Base-by-base conservation (phyloP, 2,329 filamentous ascomycete genomes). In the Ilyonectria robusta region DNA sequence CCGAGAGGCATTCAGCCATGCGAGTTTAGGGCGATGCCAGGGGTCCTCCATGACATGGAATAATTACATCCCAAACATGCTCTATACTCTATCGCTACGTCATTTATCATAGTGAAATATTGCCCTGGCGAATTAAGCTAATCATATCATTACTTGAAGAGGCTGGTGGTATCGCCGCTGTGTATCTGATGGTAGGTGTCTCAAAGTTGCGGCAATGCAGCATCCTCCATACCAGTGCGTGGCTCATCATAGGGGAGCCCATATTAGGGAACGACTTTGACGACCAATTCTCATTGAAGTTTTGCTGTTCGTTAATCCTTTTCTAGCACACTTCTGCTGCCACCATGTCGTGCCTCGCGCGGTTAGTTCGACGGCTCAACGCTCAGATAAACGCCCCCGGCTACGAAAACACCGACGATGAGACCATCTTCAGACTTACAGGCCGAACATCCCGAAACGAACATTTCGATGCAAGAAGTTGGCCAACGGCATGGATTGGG, bases 401-500 rank as follows among this genome's bases (percentile, higher is more conserved):
- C 2, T 23, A 23, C 10, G 15, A 19, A 21, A 37, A 10, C 17
- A 6, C 54, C 26, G 19, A 47, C 6, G 17, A 61, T 61, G 58
- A 53, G 23, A 10, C 37, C 42, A 13, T 33, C 48, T n/a, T 13
- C 57, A 2, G 51, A 61, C 10, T 35, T 50, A 3, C 63, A 57
- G 8, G 53, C 51, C 6, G 42, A 35, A 21, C 61, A 57, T 53
- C 57, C 58, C 6, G 51, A 61, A 23, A 23, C 42, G 9, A 46
- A 61, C 9, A 4, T 19, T 1, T 13, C 42, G n/a, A 44, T 26
- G n/a, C 63, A 46, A 17, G 31, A 42, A 8, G 13, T 42, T 26
- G 19, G 17, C n/a, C 21, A n/a, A 8, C 57, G 51, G 6, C 57
- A 61, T n/a, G 63, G 61, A 9, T 15, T 65, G 50, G 58, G 63